phyloP scores from a whole-genome alignment of 78 protist genomes.

The Dictyostelium purpureum region DNA sequence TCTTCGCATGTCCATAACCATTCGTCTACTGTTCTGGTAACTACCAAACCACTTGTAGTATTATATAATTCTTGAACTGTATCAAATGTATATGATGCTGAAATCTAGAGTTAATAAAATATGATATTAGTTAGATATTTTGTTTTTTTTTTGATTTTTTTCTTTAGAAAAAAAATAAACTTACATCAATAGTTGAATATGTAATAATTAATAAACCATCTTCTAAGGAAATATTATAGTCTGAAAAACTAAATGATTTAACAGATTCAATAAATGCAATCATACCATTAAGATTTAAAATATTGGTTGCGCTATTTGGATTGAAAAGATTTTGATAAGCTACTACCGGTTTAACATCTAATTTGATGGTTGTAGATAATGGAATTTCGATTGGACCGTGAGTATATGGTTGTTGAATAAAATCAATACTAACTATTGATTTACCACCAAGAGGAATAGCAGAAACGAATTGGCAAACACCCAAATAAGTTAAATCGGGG shows the following conservation, averaged over 20 bases:
- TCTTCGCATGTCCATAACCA: constrained; percentile 65
- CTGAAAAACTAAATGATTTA: neutral
- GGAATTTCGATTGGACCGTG: constrained; percentile 18
- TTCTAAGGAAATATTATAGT: neutral
- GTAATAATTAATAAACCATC: neutral
- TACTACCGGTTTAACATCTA: neutral
- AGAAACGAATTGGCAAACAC: constrained; percentile 19
- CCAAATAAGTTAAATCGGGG: neutral
- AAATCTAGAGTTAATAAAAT: too few species aligned
- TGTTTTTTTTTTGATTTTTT: too few species aligned
- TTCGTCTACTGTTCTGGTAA: constrained; percentile 10
- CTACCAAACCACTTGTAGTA: neutral
- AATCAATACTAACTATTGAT: neutral
- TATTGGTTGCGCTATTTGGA: too few species aligned
- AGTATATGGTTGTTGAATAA: neutral
- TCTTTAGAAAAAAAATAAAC: too few species aligned
- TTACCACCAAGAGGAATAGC: neutral
- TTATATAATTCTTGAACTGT: neutral
- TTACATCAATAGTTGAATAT: neutral
- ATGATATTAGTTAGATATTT: too few species aligned
- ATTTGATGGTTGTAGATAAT: neutral
- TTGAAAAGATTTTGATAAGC: neutral
- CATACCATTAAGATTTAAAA: neutral
- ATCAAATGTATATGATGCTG: neutral
- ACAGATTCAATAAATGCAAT: neutral